Conservation (phyloP, 805 yeast genomes). For the Yamadazyma philogaea region DNA sequence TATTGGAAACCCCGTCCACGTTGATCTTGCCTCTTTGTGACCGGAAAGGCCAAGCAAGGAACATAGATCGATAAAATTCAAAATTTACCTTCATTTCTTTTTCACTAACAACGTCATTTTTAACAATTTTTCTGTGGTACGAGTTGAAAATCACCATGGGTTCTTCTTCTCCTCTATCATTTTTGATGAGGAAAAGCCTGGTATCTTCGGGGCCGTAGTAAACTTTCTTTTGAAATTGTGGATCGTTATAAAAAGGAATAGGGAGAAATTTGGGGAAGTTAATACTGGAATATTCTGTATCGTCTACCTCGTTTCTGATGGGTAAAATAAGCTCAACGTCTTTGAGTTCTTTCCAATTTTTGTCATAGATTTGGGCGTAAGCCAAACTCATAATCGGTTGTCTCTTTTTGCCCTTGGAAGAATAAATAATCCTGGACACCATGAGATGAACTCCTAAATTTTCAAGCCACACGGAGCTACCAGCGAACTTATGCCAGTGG, state of each 20-base stretch:
- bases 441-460: constrained; percentile 48
- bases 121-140: constrained; percentile 17
- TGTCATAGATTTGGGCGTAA: constrained; percentile 45
- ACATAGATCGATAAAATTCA: constrained; percentile 26
- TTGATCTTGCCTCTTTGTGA: constrained; percentile 24
- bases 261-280: constrained; percentile 29
- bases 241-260: constrained; percentile 29
- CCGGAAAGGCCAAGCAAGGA: constrained; percentile 31
- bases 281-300: constrained; percentile 3
- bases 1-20: constrained; percentile 20
- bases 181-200: constrained; percentile 34
- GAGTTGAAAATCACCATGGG: constrained; percentile 46
- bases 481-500: constrained; percentile 48
- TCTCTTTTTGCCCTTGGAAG: constrained; percentile 24
- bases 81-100: constrained; percentile 18
- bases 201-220: constrained; percentile 52
- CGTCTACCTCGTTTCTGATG: constrained; percentile 13
- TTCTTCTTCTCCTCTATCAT: constrained; percentile 36
- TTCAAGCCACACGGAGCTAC: constrained; percentile 51
- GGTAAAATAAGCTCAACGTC: constrained; percentile 23
- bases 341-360: constrained; percentile 44
- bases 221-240: constrained; percentile 17
- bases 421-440: constrained; percentile 43
- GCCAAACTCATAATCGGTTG: constrained; percentile 39
- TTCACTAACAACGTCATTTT: constrained; percentile 10